These are phyloP conservation scores for Epichloe amarillans DNA, from an alignment of 2,329 filamentous ascomycete species.

Conservation along the genomic window DNA sequence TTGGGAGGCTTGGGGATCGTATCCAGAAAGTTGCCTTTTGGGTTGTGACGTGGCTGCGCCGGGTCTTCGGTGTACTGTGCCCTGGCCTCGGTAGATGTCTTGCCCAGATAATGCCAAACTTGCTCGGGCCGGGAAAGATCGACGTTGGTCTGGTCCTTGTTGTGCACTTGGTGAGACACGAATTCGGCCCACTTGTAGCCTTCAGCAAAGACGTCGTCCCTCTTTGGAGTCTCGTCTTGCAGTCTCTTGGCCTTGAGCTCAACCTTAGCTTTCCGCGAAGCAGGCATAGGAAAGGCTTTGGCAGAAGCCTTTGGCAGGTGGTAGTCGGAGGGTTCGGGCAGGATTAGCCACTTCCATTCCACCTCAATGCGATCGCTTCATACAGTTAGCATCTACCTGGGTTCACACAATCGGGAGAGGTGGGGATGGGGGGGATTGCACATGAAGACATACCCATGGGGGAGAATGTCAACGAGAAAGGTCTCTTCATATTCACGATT, in stretches of 20 bases:
- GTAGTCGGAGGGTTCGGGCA: conserved; percentile 58
- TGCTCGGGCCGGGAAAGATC: conserved; percentile 61
- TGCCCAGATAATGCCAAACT: conserved; percentile 80
- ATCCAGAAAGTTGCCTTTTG: conserved; percentile 59
- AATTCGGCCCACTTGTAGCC: conserved; percentile 72
- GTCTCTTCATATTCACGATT: conserved; percentile 65
- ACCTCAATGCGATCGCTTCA: conserved; percentile 59
- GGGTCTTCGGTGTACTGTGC: conserved; percentile 82
- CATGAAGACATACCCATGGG: conserved; percentile 55
- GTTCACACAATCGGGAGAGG: too few species aligned
- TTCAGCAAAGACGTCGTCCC: conserved; percentile 54
- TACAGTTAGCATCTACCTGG: conserved; percentile 24
- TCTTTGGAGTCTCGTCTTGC: conserved; percentile 47
- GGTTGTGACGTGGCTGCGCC: conserved; percentile 43
- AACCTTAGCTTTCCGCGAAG: conserved; percentile 47
- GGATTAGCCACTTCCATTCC: conserved; percentile 71
- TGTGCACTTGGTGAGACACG: conserved; percentile 44
- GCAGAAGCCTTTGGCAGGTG: conserved; percentile 61
- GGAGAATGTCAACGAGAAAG: conserved; percentile 69
- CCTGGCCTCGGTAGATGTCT: conserved; percentile 76
- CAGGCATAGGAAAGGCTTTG: conserved; percentile 58
- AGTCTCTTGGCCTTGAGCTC: conserved; percentile 54
- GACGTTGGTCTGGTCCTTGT: conserved; percentile 51
- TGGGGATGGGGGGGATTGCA: not conserved
- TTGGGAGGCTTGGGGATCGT: conserved; percentile 44